Evolutionary conservation across 768 basidiomycete genomes (phyloP).

Genomic region (Hypholoma sublateritium): DNA sequence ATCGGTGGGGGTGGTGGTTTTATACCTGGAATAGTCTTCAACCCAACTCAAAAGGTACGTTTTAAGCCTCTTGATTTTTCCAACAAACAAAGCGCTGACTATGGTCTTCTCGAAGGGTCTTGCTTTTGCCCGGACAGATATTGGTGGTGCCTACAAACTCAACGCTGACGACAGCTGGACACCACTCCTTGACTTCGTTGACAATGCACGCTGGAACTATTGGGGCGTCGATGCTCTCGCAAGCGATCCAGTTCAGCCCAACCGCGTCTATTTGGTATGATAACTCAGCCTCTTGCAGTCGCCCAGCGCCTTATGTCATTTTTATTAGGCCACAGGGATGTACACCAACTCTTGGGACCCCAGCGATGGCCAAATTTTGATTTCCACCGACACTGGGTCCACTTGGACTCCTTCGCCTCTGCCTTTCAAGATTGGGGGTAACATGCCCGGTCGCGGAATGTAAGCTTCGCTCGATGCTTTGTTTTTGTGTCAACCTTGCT

Average conservation of each 20-base stretch:
- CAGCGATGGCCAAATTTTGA: conserved; percentile 61
- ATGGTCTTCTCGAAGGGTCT: conserved; percentile 39
- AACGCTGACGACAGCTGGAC: conserved; percentile 64
- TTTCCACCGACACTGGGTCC: conserved; percentile 57
- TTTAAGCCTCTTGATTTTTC: conserved; percentile 11
- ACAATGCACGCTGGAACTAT: conserved; percentile 51
- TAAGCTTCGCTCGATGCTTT: conserved; percentile 22
- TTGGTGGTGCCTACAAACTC: conserved; percentile 64
- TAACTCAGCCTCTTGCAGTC: background rate
- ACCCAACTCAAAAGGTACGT: conserved; percentile 45
- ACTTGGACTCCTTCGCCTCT: conserved; percentile 51
- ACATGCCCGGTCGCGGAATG: conserved; percentile 71
- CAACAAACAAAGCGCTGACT: background rate
- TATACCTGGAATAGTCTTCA: conserved; percentile 61
- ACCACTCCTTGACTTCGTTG: conserved; percentile 56
- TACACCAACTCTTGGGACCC: conserved; percentile 66
- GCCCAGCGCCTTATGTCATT: background rate
- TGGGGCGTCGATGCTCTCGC: conserved; percentile 65
- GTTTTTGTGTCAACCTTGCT: background rate
- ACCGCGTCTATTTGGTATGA: conserved; percentile 51
- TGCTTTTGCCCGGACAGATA: conserved; percentile 67
- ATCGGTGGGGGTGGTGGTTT: conserved; percentile 49
- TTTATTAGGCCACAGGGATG: conserved; percentile 51
- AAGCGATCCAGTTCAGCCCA: conserved; percentile 57
- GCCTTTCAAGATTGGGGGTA: conserved; percentile 68